These are phyloP conservation scores for Colletotrichum sp. DNA, from an alignment of 2,329 filamentous ascomycete species.

Conservation along the genomic window DNA sequence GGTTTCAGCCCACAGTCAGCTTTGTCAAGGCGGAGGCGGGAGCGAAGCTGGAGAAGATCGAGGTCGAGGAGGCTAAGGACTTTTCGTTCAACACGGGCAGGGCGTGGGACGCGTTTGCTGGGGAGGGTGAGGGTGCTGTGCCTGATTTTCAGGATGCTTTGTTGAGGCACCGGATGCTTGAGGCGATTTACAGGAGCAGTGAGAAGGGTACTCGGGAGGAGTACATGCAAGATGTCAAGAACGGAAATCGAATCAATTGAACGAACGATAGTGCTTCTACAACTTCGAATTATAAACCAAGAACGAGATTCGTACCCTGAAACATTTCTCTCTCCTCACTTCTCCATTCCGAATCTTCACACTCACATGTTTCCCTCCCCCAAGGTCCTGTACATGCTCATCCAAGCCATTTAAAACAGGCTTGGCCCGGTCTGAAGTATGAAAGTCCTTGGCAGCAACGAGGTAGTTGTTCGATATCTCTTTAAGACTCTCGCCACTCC, in stretches of 20 bases:
- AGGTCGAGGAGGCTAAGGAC: background rate
- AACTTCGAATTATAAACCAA: background rate
- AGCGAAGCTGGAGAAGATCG: background rate
- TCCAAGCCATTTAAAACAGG: background rate
- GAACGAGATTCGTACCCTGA: background rate
- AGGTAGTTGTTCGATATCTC: background rate
- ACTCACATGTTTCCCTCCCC: background rate
- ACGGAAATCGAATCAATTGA: background rate
- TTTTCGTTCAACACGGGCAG: background rate
- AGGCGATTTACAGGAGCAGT: background rate
- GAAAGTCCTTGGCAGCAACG: background rate
- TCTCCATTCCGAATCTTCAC: background rate
- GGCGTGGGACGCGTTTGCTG: background rate
- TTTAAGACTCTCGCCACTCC: background rate
- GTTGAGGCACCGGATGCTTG: background rate
- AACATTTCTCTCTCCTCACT: background rate
- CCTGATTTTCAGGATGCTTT: background rate
- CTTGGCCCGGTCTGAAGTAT: background rate
- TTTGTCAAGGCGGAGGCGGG: background rate
- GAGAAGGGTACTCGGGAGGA: background rate
- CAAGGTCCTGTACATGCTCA: background rate
- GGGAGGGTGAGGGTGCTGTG: background rate
- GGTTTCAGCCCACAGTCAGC: background rate
- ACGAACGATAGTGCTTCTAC: background rate
- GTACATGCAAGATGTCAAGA: background rate